These are phyloP conservation scores for Trichoderma sp. DNA, from an alignment of 2,329 filamentous ascomycete genomes.

Conservation along the genomic window DNA sequence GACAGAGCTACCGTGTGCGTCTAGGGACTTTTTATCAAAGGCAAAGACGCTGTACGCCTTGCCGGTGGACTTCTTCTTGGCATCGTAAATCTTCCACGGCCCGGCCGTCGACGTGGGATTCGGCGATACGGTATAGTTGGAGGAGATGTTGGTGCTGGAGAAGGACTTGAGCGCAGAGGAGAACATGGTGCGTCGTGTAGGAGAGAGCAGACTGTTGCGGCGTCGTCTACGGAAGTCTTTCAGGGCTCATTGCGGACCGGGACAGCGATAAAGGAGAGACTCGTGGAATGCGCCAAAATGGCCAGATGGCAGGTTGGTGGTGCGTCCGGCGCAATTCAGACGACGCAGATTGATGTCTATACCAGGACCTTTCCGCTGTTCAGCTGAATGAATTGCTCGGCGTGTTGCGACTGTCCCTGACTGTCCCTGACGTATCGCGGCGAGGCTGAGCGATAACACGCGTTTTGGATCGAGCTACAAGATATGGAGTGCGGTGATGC, in stretches of 20 bases:
- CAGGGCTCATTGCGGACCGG: constrained; percentile 33
- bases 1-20: constrained; percentile 52
- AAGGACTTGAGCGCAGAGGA: constrained; percentile 93
- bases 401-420: background rate
- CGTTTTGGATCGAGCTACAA: background rate
- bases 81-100: constrained; percentile 97
- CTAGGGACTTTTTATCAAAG: constrained; percentile 86
- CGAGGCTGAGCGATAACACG: constrained; percentile 22
- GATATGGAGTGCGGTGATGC: constrained; percentile 7
- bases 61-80: constrained; percentile 92
- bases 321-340: constrained; percentile 7
- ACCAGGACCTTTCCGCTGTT: background rate
- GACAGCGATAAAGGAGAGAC: background rate
- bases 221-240: constrained; percentile 23
- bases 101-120: constrained; percentile 78
- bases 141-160: constrained; percentile 82
- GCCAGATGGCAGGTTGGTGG: background rate
- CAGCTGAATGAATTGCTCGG: background rate
- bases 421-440: background rate
- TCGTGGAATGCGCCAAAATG: constrained; percentile 1
- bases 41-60: constrained; percentile 90
- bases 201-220: constrained; percentile 11
- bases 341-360: background rate
- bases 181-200: constrained; percentile 65
- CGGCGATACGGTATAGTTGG: constrained; percentile 83